A percentile compares a stretch with the other conserved stretches of the same genome.
Evolutionary conservation across 768 basidiomycete genomes (phyloP).

Genomic region (Auricularia auricula-judae): DNA sequence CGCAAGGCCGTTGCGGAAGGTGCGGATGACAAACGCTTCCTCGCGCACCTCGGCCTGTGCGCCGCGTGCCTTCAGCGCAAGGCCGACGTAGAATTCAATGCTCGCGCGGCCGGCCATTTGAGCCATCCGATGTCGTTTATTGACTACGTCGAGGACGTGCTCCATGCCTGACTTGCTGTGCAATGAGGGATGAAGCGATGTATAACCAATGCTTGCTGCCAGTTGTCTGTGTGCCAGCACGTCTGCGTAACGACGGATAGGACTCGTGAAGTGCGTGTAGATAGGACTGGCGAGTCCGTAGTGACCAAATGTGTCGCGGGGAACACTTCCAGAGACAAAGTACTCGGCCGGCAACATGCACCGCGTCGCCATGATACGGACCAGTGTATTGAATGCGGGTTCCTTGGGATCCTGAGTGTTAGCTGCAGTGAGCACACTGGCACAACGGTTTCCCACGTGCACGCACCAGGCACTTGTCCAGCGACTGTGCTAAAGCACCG

Average conservation of each 20-base stretch:
- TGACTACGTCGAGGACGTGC: constrained; percentile 73
- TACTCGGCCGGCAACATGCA: constrained; percentile 99
- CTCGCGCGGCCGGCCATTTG: constrained; percentile 96
- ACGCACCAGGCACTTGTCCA: constrained; percentile 79
- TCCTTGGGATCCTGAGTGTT: constrained; percentile 56
- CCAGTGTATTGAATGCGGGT: constrained; percentile 92
- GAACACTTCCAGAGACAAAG: constrained; percentile 91
- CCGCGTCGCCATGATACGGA: constrained; percentile 97
- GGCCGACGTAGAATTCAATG: constrained; percentile 93
- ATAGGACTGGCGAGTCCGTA: constrained; percentile 96
- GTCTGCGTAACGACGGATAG: constrained; percentile 96
- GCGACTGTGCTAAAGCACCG: constrained; percentile 73
- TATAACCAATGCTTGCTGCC: constrained; percentile 75
- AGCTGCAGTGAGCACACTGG: neutral
- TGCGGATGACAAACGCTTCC: constrained; percentile 87
- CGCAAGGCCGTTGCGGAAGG: constrained; percentile 91
- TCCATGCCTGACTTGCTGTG: constrained; percentile 88
- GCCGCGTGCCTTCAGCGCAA: constrained; percentile 70
- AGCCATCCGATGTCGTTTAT: constrained; percentile 87
- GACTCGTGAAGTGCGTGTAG: constrained; percentile 98
- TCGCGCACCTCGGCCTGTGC: constrained; percentile 42
- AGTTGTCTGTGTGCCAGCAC: constrained; percentile 92
- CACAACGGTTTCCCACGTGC: neutral
- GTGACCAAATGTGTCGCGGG: constrained; percentile 86
- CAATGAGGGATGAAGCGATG: constrained; percentile 73